These are phyloP conservation scores for Thraustochytrium striatum DNA, from an alignment of 352 stramenopile species.

Conservation along the genomic window DNA sequence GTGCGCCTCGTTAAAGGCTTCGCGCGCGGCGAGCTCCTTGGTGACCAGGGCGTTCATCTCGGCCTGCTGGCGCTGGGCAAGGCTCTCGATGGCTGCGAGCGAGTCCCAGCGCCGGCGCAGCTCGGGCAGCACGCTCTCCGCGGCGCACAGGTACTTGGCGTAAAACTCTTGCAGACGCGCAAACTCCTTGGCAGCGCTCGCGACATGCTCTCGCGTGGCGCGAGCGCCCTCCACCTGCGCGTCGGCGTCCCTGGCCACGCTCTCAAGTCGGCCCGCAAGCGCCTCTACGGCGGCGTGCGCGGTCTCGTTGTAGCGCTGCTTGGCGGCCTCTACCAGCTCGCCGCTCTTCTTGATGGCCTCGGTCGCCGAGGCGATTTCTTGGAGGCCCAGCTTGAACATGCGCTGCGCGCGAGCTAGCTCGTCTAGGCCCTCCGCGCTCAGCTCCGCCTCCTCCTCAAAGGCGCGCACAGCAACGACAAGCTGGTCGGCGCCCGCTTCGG, in stretches of 20 bases:
- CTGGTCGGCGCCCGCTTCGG: too few relatives aligned
- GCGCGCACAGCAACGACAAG: too few relatives aligned
- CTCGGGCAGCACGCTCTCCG: neutral
- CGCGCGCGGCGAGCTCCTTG: neutral
- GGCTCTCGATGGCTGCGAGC: slow-evolving; percentile 8
- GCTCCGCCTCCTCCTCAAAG: too few relatives aligned
- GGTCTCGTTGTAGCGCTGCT: neutral
- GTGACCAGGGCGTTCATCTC: slow-evolving; percentile 12
- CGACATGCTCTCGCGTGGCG: neutral
- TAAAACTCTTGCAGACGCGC: slow-evolving; percentile 10
- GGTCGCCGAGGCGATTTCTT: too few relatives aligned
- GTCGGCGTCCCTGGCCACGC: neutral
- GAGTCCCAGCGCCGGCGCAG: slow-evolving; percentile 28
- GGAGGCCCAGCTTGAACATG: too few relatives aligned
- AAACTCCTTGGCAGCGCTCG: slow-evolving; percentile 1
- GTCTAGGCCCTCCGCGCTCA: too few relatives aligned
- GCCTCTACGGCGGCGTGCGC: neutral
- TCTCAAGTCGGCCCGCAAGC: neutral
- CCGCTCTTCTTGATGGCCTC: too few relatives aligned
- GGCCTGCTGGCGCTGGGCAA: slow-evolving; percentile 8
- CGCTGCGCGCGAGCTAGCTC: too few relatives aligned
- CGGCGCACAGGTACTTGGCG: neutral
- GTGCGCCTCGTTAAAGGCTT: neutral
- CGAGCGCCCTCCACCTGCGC: neutral
- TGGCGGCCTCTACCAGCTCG: neutral